Evolutionary conservation across 2,329 filamentous ascomycete species (phyloP).

Genomic region (Hypoxylon sp.): DNA sequence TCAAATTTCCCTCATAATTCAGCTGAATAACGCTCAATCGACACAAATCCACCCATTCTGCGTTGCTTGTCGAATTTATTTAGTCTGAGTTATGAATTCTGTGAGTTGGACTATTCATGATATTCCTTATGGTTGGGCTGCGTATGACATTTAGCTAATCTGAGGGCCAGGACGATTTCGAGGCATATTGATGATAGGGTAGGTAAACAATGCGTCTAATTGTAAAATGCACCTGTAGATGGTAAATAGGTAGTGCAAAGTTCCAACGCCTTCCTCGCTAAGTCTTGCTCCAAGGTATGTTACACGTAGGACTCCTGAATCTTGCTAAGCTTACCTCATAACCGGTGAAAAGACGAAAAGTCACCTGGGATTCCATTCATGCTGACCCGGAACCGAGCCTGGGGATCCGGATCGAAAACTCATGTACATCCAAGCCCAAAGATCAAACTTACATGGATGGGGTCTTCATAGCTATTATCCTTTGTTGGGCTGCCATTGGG

Average conservation of each 20-base stretch:
- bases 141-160: neutral
- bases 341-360: conserved; percentile 17
- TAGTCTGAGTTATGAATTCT: neutral
- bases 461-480: conserved; percentile 25
- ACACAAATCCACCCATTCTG: neutral
- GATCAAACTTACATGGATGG: conserved; percentile 42
- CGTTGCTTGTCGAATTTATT: neutral
- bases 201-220: conserved; percentile 4
- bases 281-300: conserved; percentile 10
- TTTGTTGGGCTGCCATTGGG: conserved; percentile 39
- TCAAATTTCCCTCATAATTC: neutral
- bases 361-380: conserved; percentile 22
- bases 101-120: neutral
- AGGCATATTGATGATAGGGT: conserved; percentile 6
- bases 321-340: conserved; percentile 19
- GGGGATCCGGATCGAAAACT: conserved; percentile 39
- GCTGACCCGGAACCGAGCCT: conserved; percentile 36
- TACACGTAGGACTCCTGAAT: conserved; percentile 17
- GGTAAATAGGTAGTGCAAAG: neutral
- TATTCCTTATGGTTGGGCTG: conserved; percentile 1
- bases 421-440: conserved; percentile 39
- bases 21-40: neutral
- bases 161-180: neutral
- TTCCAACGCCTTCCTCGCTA: conserved; percentile 23
- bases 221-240: conserved; percentile 10